phyloP scores from a whole-genome alignment of 352 stramenopile species.

The Phytophthora lateralis region DNA sequence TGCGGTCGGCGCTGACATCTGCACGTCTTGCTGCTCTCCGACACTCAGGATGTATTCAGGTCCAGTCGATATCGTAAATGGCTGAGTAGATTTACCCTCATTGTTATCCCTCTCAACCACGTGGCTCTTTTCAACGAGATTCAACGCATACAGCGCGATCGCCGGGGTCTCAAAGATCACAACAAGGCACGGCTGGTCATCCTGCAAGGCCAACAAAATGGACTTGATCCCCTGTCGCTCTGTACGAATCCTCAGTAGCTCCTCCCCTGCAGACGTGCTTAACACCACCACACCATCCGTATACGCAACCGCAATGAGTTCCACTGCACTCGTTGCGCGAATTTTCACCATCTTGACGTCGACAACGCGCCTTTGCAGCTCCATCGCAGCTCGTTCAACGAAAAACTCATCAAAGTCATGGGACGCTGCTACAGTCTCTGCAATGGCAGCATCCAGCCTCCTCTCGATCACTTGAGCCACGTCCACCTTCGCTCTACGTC shows the following conservation, averaged over 20 bases:
- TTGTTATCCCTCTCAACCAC: neutral
- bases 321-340: constrained; percentile 15
- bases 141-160: constrained; percentile 28
- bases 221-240: constrained; percentile 4
- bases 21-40: constrained; percentile 1
- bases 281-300: constrained; percentile 36
- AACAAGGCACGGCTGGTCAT: constrained; percentile 22
- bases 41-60: constrained; percentile 9
- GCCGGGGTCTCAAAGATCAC: constrained; percentile 16
- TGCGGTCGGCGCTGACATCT: constrained; percentile 6
- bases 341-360: constrained; percentile 58
- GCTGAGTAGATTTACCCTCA: neutral
- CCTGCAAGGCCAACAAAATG: constrained; percentile 28
- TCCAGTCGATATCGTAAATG: constrained; percentile 1
- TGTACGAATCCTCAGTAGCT: constrained; percentile 31
- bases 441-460: constrained; percentile 24
- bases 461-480: constrained; percentile 23
- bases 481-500: neutral
- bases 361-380: constrained; percentile 19
- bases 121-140: constrained; percentile 15
- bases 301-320: constrained; percentile 47
- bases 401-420: constrained; percentile 50
- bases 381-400: constrained; percentile 33
- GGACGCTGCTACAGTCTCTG: neutral
- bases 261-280: constrained; percentile 25